These are phyloP conservation scores for Microdochium paspali DNA, from an alignment of 2,329 filamentous ascomycete genomes.

Conservation along the genomic window DNA sequence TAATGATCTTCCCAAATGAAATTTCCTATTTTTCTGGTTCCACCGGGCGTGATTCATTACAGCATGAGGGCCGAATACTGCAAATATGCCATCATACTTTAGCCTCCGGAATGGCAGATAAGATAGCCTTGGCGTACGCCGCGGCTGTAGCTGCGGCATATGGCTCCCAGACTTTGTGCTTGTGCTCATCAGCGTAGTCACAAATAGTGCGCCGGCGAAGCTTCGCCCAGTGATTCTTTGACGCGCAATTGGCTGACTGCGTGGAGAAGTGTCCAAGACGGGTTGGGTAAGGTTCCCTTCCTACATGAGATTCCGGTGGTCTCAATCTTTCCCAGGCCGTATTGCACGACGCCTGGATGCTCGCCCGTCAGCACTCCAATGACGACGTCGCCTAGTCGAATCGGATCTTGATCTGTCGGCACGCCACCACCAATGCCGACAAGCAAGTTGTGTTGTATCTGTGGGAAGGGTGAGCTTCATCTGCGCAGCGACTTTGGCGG, in stretches of 20 bases:
- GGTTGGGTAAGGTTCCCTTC: no score
- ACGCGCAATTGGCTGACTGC: no score
- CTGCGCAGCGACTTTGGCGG: background rate
- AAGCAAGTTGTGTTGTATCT: constrained; percentile 6
- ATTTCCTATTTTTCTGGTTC: no score
- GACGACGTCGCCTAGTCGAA: constrained; percentile 10
- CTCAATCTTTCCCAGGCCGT: constrained; percentile 11
- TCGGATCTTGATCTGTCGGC: constrained; percentile 6
- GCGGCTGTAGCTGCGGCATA: constrained; percentile 22
- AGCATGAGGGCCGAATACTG: no score
- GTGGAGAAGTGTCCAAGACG: no score
- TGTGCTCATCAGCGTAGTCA: constrained; percentile 15
- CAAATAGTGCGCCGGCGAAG: no score
- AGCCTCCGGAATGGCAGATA: background rate
- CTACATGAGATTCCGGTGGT: no score
- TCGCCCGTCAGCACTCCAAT: constrained; percentile 3
- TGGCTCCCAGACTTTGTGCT: constrained; percentile 15
- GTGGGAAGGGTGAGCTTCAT: background rate
- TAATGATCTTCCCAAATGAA: no score
- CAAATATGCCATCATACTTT: no score
- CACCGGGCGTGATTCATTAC: no score
- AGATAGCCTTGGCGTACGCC: constrained; percentile 9
- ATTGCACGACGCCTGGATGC: constrained; percentile 7
- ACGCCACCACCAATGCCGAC: constrained; percentile 19
- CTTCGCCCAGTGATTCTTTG: no score